Conservation (phyloP, 2,329 filamentous ascomycete species). For the Salinomyces thailandicus region DNA sequence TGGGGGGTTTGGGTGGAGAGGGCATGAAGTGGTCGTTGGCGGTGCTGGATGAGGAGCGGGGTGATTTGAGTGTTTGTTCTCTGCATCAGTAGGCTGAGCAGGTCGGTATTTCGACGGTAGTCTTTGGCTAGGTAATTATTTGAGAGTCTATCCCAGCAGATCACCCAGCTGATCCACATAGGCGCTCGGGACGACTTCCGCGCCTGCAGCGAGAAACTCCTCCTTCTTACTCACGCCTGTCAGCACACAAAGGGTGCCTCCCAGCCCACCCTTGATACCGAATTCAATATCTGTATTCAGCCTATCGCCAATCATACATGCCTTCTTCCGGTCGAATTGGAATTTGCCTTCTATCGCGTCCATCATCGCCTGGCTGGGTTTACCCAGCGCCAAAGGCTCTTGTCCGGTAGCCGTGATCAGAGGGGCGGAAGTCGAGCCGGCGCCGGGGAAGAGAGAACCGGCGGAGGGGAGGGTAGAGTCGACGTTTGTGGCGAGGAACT, state of each 20-base stretch:
- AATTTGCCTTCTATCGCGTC: slow-evolving; percentile 96
- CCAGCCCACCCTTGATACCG: slow-evolving; percentile 79
- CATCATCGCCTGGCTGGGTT: slow-evolving; percentile 99
- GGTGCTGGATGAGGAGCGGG: background rate
- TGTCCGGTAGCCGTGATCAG: slow-evolving; percentile 53
- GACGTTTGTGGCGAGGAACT: slow-evolving; percentile 86
- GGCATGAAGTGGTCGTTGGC: background rate
- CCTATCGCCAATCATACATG: slow-evolving; percentile 94
- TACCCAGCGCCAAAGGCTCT: slow-evolving; percentile 71
- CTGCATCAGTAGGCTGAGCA: background rate
- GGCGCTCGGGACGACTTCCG: slow-evolving; percentile 61
- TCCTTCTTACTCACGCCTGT: slow-evolving; percentile 82
- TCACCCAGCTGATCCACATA: slow-evolving; percentile 82
- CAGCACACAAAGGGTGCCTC: slow-evolving; percentile 81
- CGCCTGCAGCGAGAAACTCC: slow-evolving; percentile 63
- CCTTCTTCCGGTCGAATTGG: slow-evolving; percentile 66
- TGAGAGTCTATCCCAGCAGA: slow-evolving; percentile 38
- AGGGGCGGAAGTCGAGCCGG: slow-evolving; percentile 70
- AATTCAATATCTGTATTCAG: slow-evolving; percentile 95
- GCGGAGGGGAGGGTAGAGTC: slow-evolving; percentile 82
- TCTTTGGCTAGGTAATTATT: background rate
- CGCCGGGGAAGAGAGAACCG: slow-evolving; percentile 79
- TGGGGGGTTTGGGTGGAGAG: no score
- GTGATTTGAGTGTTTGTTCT: background rate
- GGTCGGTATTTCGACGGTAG: background rate